phyloP scores from a whole-genome alignment of 495 filamentous ascomycete species.

The Xylona heveae region DNA sequence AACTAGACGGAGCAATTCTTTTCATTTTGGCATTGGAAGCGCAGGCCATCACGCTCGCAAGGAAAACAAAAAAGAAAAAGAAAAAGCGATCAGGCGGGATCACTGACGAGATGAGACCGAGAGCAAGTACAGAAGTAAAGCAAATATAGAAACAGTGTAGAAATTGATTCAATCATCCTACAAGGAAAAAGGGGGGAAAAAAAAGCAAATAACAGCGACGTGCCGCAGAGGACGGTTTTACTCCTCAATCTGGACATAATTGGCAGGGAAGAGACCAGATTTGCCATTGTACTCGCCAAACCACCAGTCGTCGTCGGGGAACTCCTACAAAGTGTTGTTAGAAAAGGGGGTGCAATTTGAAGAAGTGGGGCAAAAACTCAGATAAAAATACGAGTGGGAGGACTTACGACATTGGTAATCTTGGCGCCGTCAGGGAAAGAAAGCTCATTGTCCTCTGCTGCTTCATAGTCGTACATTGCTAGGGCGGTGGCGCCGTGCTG shows the following conservation, averaged over 20 bases:
- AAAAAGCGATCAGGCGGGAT: too few species aligned
- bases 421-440: conserved; percentile 79
- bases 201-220: too few species aligned
- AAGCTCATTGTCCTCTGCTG: conserved; percentile 91
- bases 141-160: too few species aligned
- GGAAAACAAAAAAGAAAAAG: too few species aligned
- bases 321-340: conserved; percentile 36
- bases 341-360: not conserved
- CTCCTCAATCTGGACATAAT: conserved; percentile 6
- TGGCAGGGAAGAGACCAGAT: conserved; percentile 48
- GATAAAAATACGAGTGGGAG: conserved; percentile 2
- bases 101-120: too few species aligned
- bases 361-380: not conserved
- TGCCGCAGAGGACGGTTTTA: too few species aligned
- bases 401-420: conserved; percentile 41
- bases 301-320: conserved; percentile 99
- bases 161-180: too few species aligned
- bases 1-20: too few species aligned
- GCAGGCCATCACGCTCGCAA: too few species aligned
- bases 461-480: conserved; percentile 90
- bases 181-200: too few species aligned
- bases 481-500: conserved; percentile 40
- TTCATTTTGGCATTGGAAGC: too few species aligned
- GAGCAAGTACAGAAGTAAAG: too few species aligned
- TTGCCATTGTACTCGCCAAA: conserved; percentile 62